Conservation (phyloP, 495 filamentous ascomycete species). For the Margaritispora aquatica region DNA sequence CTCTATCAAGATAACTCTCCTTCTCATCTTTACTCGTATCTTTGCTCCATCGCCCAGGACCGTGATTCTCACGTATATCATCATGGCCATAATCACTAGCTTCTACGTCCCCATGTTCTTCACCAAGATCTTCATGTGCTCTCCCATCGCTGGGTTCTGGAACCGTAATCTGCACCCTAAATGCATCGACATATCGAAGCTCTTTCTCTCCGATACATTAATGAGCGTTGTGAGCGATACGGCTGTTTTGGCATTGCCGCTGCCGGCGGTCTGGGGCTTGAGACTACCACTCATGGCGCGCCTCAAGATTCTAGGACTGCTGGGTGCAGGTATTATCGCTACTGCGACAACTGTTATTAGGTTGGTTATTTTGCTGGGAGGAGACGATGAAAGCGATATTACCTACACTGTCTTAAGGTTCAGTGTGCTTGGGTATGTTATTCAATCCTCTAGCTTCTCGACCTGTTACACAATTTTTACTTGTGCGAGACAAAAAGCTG, state of each 20-base stretch:
- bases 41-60: slow-evolving; percentile 37
- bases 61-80: slow-evolving; percentile 36
- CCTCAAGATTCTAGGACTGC: not conserved
- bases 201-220: not conserved
- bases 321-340: not conserved
- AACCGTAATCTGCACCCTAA: not conserved
- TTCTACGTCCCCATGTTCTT: slow-evolving; percentile 32
- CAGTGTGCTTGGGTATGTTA: not conserved
- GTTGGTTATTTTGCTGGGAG: slow-evolving; percentile 28
- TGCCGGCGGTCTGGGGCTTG: not conserved
- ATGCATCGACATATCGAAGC: not conserved
- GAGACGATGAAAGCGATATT: slow-evolving; percentile 26
- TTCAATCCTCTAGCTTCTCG: not conserved
- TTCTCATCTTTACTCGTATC: slow-evolving; percentile 41
- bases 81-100: slow-evolving; percentile 35
- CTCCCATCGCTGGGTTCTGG: slow-evolving; percentile 23
- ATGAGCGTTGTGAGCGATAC: slow-evolving; percentile 1
- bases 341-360: not conserved
- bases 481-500: no score
- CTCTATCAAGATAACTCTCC: slow-evolving; percentile 40
- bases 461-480: not conserved
- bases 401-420: slow-evolving; percentile 35
- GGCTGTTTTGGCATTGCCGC: not conserved
- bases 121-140: slow-evolving; percentile 35
- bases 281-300: not conserved